Evolutionary conservation across 2,329 filamentous ascomycete species (phyloP), one percentile per base, ranked within the genome.

Genomic region (Exserohilum turcica): DNA sequence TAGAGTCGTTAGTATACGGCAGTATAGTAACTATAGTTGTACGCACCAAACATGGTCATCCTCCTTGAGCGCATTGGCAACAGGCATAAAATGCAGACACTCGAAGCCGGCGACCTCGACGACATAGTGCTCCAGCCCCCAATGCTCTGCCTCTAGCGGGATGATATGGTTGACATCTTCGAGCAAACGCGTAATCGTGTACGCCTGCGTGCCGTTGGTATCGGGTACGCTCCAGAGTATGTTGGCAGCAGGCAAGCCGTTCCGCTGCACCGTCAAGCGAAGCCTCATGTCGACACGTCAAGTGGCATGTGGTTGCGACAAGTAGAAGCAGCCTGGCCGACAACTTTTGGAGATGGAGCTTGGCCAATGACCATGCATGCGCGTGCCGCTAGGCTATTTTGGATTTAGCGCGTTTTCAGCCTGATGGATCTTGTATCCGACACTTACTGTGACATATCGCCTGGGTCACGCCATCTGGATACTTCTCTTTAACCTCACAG

Each of bases 51-150:
- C 84, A 72, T 92, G 85, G 66, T 97, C 92, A 48, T 94, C 91
- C 45, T 93, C 87, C 62, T 90, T 88, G 52, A 96, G 78, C 8
- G 94, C 79, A 38, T 82, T 82, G 12, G 80, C 79, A 5, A 96
- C 82, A 16, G 83, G 80, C 70, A 91, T 88, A 66, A 91, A 97
- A 76, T 97, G 93, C 51, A 97, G 76, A 65, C 91, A 94, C 75
- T 97, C 93, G 61, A 90, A 97, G 39, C 84, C 86, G 15, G 75
- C 78, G 3, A 96, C 81, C 74, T 95, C 90, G 27, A 96, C 90
- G 7, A 84, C 84, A 73, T 97, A 97, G 71, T 97, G 91, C 67
- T 97, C 92, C 3, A 96, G 77, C 0, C 91, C 91, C 91, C 91
- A 96, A 54, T 91, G 81, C 35, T 82, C 81, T 51, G 87, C 86